Conservation (phyloP, 78 protist genomes). For the Dictyostelium brefeldianum region DNA sequence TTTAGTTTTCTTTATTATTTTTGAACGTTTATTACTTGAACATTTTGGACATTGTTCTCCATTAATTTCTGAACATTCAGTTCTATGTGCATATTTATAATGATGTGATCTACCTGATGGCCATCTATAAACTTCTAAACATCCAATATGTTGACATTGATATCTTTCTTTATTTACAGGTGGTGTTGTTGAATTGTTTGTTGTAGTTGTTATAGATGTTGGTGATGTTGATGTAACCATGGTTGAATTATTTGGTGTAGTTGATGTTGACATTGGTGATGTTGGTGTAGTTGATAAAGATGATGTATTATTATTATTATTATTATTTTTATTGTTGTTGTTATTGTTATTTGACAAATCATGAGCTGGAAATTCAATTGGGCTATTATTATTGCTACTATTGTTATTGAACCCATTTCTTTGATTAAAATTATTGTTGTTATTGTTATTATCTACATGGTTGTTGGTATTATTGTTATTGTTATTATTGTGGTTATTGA, state of each 20-base stretch:
- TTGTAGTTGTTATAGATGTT: neutral
- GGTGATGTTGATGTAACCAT: neutral
- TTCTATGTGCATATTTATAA: conserved; percentile 21
- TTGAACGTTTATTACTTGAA: neutral
- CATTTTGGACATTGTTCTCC: conserved; percentile 21
- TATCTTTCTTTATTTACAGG: conserved; percentile 29
- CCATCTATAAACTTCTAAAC: conserved; percentile 31
- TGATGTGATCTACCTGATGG: conserved; percentile 34
- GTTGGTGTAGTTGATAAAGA: neutral
- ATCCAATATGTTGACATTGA: conserved; percentile 24
- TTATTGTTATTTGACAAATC: neutral
- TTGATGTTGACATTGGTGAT: neutral
- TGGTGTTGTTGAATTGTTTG: neutral
- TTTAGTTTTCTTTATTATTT: conserved; percentile 13
- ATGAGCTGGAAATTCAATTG: neutral
- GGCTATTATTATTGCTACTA: neutral
- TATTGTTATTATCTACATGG: neutral
- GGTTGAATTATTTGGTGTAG: neutral
- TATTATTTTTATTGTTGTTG: neutral
- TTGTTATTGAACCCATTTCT: neutral
- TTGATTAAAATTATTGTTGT: neutral
- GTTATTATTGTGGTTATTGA: neutral
- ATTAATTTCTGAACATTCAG: conserved; percentile 5
- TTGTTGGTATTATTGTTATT: neutral
- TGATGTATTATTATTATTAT: neutral